These are phyloP conservation scores for Suillus lakei DNA, from an alignment of 768 basidiomycete genomes.

Conservation along the genomic window DNA sequence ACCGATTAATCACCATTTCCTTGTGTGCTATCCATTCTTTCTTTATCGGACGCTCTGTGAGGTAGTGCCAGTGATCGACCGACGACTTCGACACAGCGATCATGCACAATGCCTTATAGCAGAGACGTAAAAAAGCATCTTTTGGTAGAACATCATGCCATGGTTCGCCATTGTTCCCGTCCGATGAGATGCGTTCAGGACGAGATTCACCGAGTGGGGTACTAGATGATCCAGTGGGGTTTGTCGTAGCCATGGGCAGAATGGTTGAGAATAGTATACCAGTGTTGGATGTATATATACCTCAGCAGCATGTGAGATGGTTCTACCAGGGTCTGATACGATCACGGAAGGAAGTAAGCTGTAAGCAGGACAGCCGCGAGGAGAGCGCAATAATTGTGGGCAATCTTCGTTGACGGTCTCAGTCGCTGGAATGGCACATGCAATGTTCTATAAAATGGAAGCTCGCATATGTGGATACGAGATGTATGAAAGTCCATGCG, in stretches of 20 bases:
- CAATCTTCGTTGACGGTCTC: neutral
- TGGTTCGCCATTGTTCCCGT: neutral
- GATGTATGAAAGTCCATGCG: neutral
- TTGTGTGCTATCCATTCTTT: neutral
- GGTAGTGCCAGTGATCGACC: neutral
- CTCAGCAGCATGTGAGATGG: neutral
- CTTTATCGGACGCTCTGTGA: too few relatives aligned
- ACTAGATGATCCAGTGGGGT: neutral
- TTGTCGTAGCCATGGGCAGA: neutral
- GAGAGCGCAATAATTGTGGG: neutral
- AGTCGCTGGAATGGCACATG: too few relatives aligned
- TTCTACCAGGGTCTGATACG: neutral
- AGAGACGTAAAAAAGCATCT: neutral
- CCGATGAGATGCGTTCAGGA: neutral
- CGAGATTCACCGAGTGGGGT: neutral
- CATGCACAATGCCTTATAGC: neutral
- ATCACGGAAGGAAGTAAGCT: neutral
- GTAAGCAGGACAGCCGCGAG: neutral
- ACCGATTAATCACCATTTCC: neutral
- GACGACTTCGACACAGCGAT: slow-evolving; percentile 1
- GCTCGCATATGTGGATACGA: neutral
- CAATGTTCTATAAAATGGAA: neutral
- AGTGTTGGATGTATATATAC: neutral
- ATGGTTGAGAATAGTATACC: neutral
- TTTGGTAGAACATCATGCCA: neutral